Evolutionary conservation across 2,329 filamentous ascomycete species (phyloP), one percentile per base, ranked within the genome.

Genomic region (Ophiocordyceps australis): DNA sequence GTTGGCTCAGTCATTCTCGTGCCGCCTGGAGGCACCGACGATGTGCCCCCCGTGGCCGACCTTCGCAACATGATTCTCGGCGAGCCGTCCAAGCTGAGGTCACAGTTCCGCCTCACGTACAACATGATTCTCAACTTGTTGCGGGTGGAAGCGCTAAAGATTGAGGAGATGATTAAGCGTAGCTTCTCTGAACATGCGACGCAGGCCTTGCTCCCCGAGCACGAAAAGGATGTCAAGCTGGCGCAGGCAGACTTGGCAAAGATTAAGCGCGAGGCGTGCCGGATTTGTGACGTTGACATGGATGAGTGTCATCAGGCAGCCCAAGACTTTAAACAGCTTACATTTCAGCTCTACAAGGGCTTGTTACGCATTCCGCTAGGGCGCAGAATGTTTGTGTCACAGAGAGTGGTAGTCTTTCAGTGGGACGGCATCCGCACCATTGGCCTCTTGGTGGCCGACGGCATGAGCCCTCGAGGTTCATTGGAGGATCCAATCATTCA

Each of bases 81-180:
- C 27, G 80, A 93, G 41, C 86, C 89, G 17, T 93, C 83, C 15
- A 95, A 95, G 53, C 65, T 98, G 25, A 72, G 83, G 24, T 95
- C 86, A 6, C 89, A 98, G 44, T 98, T 98, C 60, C 72, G 89
- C 32, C 61, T 98, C 24, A 98, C 91, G 0, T 98, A 98, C 59
- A 98, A 95, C 53, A 98, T 98, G 89, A 98, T 98, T 32, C 59
- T 98, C 17, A 98, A 95, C 43, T 60, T 98, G 17, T 61, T 98
- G 25, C 76, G 89, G 19, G 89, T 98, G 3, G 89, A 98, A 49
- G 89, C 89, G 3, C 55, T 98, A 36, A 95, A 94, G 56, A 95
- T 98, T 38, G 89, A 98, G 48, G 89, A 98, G 52, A 98, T 98
- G 89, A 98, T 98, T 59, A 98, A 98, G 63, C 77, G 89, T 36